Evolutionary conservation across 164 flowering plant species (phyloP).

Genomic region (Vitis rotundifolia): DNA sequence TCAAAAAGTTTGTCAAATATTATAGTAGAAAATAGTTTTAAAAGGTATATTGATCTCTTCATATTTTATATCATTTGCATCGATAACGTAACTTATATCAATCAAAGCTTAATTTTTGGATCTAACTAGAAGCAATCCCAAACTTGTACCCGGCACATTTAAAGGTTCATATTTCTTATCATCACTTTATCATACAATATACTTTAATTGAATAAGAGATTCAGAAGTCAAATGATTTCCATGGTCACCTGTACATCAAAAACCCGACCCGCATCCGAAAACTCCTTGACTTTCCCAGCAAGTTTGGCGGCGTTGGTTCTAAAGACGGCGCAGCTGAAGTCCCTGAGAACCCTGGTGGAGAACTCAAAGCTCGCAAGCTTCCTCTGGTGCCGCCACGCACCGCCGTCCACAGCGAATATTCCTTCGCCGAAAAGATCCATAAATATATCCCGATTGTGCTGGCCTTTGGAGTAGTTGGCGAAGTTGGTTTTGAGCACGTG

Average conservation of each 20-base stretch:
- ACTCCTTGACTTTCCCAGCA: slow-evolving; percentile 29
- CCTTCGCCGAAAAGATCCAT: slow-evolving; percentile 61
- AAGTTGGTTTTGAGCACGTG: slow-evolving; percentile 61
- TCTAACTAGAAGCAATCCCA: no score
- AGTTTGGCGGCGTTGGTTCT: slow-evolving; percentile 57
- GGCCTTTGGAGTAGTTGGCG: slow-evolving; percentile 49
- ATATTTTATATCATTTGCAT: no score
- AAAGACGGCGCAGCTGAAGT: slow-evolving; percentile 62
- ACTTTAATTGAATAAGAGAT: no score
- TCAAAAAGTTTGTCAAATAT: no score
- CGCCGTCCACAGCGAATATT: slow-evolving; percentile 68
- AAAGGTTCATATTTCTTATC: no score
- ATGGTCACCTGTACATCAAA: slow-evolving; percentile 55
- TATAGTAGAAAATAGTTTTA: no score
- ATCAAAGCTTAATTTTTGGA: no score
- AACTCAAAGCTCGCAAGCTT: slow-evolving; percentile 75
- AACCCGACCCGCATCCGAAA: slow-evolving; percentile 16
- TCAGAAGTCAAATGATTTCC: no score
- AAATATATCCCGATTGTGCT: slow-evolving; percentile 16
- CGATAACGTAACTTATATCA: no score
- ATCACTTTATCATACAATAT: no score
- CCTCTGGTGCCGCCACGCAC: slow-evolving; percentile 68
- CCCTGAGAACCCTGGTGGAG: slow-evolving; percentile 63
- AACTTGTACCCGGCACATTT: no score
- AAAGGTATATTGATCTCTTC: no score